Conservation (phyloP, 1,139 yeast species). For the Zygoascus hellenicus region DNA sequence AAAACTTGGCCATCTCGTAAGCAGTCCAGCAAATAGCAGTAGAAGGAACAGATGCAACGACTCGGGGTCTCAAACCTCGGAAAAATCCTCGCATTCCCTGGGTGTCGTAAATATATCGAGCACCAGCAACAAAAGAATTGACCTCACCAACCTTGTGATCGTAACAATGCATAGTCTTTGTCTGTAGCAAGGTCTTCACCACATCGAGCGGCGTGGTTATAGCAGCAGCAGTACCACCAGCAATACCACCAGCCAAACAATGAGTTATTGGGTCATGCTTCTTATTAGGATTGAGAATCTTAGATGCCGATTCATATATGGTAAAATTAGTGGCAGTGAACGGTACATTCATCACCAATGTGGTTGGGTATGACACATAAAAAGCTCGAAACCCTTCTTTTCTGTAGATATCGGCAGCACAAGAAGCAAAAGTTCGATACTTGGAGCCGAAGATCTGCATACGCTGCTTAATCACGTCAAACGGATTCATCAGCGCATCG, state of each 20-base stretch:
- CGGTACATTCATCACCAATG: slow-evolving; percentile 87
- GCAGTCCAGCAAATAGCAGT: slow-evolving; percentile 99
- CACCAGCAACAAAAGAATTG: slow-evolving; percentile 68
- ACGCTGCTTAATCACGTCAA: slow-evolving; percentile 89
- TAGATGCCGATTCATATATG: slow-evolving; percentile 78
- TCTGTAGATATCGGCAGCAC: slow-evolving; percentile 48
- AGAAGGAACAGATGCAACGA: slow-evolving; percentile 89
- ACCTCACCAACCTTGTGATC: slow-evolving; percentile 49
- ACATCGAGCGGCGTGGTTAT: slow-evolving; percentile 94
- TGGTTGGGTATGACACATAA: slow-evolving; percentile 91
- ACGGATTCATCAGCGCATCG: slow-evolving; percentile 97
- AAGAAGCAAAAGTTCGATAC: slow-evolving; percentile 32
- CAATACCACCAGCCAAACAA: slow-evolving; percentile 89
- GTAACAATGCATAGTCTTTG: slow-evolving; percentile 44
- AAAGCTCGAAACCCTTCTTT: slow-evolving; percentile 81
- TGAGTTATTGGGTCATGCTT: slow-evolving; percentile 85
- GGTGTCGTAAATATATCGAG: slow-evolving; percentile 55
- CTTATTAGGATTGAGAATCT: slow-evolving; percentile 70
- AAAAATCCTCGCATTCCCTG: slow-evolving; percentile 69
- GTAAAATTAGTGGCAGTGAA: slow-evolving; percentile 95
- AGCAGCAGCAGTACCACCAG: slow-evolving; percentile 97
- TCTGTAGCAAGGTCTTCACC: slow-evolving; percentile 85
- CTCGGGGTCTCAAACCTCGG: slow-evolving; percentile 87
- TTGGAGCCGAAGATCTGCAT: slow-evolving; percentile 48
- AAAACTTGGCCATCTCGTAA: slow-evolving; percentile 92